phyloP scores from a whole-genome alignment of 2,329 filamentous ascomycete genomes.

The Cladosporium oxysporum region DNA sequence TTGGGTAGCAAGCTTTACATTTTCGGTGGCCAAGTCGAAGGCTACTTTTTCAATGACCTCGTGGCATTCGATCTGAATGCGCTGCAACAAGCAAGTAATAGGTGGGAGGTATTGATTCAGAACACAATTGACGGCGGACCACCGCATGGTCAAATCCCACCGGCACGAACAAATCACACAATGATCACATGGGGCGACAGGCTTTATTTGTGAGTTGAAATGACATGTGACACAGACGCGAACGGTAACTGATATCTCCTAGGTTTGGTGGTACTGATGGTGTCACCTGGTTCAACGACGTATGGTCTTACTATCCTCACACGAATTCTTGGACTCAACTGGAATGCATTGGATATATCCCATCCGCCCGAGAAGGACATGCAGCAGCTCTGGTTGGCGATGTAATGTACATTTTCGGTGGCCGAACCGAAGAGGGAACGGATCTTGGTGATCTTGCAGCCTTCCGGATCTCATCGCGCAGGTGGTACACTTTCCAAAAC shows the following conservation, averaged over 20 bases:
- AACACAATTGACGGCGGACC: slow-evolving; percentile 66
- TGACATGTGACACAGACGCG: slow-evolving; percentile 56
- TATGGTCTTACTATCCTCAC: slow-evolving; percentile 91
- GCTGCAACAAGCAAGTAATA: slow-evolving; percentile 83
- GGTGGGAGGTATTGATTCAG: slow-evolving; percentile 89
- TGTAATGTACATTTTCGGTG: slow-evolving; percentile 99
- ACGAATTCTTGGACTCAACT: slow-evolving; percentile 82
- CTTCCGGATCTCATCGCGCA: slow-evolving; percentile 74
- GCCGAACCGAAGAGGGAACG: slow-evolving; percentile 86
- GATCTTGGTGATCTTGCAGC: slow-evolving; percentile 93
- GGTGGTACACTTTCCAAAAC: slow-evolving; percentile 99
- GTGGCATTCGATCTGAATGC: slow-evolving; percentile 95
- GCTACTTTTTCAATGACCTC: slow-evolving; percentile 96
- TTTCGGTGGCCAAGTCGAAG: slow-evolving; percentile 96
- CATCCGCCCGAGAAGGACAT: slow-evolving; percentile 88
- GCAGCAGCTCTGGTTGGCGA: slow-evolving; percentile 91
- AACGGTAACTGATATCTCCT: slow-evolving; percentile 47
- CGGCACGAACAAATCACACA: slow-evolving; percentile 91
- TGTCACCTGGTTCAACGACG: slow-evolving; percentile 96
- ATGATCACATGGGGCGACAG: slow-evolving; percentile 90
- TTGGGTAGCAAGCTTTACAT: slow-evolving; percentile 96
- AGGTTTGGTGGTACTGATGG: slow-evolving; percentile 95
- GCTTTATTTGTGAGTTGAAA: slow-evolving; percentile 64
- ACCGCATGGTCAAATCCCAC: slow-evolving; percentile 69
- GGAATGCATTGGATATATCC: slow-evolving; percentile 97